Evolutionary conservation across 164 flowering plant genomes (phyloP).

Genomic region (Macadamia tetraphylla): DNA sequence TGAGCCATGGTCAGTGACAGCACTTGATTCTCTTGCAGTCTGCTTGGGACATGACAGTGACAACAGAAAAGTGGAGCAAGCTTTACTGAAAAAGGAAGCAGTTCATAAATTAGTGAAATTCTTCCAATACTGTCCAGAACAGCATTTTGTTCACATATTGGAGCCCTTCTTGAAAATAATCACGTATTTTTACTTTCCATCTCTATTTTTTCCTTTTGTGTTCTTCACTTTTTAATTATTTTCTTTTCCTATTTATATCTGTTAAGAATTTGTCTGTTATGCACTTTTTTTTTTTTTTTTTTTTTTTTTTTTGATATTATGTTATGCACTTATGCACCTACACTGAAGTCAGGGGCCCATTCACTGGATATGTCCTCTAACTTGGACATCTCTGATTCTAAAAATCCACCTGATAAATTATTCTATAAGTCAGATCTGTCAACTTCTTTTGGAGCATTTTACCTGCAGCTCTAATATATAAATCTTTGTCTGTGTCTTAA

Average conservation of each 20-base stretch:
- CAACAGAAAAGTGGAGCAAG: slow-evolving; percentile 88
- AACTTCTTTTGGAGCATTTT: too few relatives aligned
- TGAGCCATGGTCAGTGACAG: slow-evolving; percentile 88
- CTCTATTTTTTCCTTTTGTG: not conserved
- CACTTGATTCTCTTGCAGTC: slow-evolving; percentile 90
- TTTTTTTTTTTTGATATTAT: not conserved
- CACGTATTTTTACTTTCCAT: slow-evolving; percentile 50
- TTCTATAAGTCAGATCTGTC: too few relatives aligned
- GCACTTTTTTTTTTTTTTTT: not conserved
- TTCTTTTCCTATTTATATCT: not conserved
- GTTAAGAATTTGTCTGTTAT: not conserved
- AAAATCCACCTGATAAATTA: not conserved
- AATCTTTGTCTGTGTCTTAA: not conserved
- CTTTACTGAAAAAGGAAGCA: slow-evolving; percentile 86
- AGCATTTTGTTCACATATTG: slow-evolving; percentile 88
- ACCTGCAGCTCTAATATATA: too few relatives aligned
- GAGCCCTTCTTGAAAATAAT: slow-evolving; percentile 97
- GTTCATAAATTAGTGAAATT: slow-evolving; percentile 93
- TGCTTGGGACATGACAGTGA: slow-evolving; percentile 96
- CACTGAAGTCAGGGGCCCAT: not conserved
- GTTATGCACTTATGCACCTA: not conserved
- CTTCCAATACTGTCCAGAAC: slow-evolving; percentile 92
- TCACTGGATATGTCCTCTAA: not conserved
- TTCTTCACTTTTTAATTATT: not conserved
- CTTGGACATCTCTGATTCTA: not conserved